phyloP scores from a whole-genome alignment of 2,329 filamentous ascomycete species.

The Zarea fungicola region DNA sequence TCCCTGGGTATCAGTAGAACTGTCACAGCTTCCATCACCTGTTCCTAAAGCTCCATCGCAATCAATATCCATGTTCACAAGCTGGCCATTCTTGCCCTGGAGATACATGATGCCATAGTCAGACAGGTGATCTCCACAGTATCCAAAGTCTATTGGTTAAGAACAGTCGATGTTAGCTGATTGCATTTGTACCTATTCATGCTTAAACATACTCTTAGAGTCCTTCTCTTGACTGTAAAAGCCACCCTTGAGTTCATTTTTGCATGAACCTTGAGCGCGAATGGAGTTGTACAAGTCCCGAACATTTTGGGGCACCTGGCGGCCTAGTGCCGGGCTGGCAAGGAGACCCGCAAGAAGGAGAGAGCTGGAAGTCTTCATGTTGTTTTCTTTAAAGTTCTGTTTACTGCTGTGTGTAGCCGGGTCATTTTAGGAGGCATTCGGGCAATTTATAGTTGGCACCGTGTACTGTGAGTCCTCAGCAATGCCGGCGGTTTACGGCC shows the following conservation, averaged over 20 bases:
- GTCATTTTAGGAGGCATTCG: background rate
- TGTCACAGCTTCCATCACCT: constrained; percentile 39
- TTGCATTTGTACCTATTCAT: background rate
- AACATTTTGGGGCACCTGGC: constrained; percentile 23
- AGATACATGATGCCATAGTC: constrained; percentile 39
- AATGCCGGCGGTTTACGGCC: too few species aligned
- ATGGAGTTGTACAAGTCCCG: constrained; percentile 27
- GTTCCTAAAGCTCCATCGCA: constrained; percentile 46
- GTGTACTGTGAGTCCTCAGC: too few species aligned
- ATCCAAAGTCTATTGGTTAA: constrained; percentile 16
- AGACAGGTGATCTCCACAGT: constrained; percentile 37
- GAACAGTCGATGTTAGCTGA: background rate
- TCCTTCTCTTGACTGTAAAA: constrained; percentile 27
- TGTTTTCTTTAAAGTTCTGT: background rate
- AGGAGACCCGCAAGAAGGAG: background rate
- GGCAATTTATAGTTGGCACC: background rate
- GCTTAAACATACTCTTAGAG: constrained; percentile 18
- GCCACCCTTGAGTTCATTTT: constrained; percentile 25
- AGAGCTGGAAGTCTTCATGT: background rate
- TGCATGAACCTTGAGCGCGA: constrained; percentile 24
- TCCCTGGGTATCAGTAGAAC: constrained; percentile 34
- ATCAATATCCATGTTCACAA: constrained; percentile 54
- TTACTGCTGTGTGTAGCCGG: background rate
- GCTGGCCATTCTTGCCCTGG: constrained; percentile 32
- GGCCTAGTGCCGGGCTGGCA: constrained; percentile 7